Evolutionary conservation across 352 stramenopile genomes (phyloP), one percentile per base, ranked within the genome.

Genomic region (Thraustochytrium striatum): DNA sequence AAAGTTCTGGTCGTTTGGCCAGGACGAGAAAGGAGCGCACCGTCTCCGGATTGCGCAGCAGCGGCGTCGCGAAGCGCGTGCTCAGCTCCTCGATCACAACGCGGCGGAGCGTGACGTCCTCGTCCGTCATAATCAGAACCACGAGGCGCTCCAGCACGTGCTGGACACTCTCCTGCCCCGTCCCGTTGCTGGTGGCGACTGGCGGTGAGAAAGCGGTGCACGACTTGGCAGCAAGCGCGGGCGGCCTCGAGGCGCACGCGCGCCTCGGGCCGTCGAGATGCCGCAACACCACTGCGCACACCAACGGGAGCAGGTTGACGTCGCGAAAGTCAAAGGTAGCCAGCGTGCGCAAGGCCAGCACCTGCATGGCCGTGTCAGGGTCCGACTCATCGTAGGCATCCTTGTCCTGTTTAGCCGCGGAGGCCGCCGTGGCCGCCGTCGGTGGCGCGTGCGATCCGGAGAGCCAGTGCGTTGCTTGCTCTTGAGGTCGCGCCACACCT

Each of bases 1-100:
- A 61, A 75, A 75, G 50, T 61, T 72, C 9, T 38, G 65, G 30
- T 75, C 65, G 25, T 75, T 75, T n/a, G n/a, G 65, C 32, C 21
- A 75, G 39, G 5, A 61, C 52, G 5, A 75, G 11, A 21, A 70
- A 62, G n/a, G 65, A 75, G n/a, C 65, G 44, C 19, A 75, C 35
- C 16, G 39, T 3, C 3, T 75, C 65, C 21, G 44, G 44, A 38
- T 68, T 61, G 11, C 36, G 32, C 65, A 75, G 32, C 16, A 75
- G 52, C 16, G 61, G 16, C 25, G 65, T 30, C 8, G 65, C 35
- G 39, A 75, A 75, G 30, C 52, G 65, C 9, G 43, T 19, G 19
- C 30, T 19, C 41, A 75, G 13, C 2, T 75, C 65, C 8, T 70
- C 41, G 5, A 75, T 30, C 19, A 75, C 65, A 32, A 38, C 65